Evolutionary conservation across 2,329 filamentous ascomycete species (phyloP).

Genomic region (Diaporthe australafricana): DNA sequence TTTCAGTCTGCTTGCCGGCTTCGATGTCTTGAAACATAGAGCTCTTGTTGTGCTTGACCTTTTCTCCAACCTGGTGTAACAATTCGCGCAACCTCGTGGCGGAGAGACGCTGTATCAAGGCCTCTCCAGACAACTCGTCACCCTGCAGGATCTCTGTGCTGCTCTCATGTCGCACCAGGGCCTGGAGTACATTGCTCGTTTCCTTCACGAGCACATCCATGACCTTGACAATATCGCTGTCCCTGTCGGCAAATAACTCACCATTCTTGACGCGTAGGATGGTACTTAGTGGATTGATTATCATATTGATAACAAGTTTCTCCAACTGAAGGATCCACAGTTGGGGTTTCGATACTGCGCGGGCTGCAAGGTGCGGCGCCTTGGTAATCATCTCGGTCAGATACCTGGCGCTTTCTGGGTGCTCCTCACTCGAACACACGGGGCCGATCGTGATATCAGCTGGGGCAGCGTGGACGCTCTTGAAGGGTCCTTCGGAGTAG

Average conservation of each 20-base stretch:
- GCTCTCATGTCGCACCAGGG: constrained; percentile 71
- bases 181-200: constrained; percentile 77
- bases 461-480: constrained; percentile 63
- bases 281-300: constrained; percentile 88
- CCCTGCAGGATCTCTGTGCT: constrained; percentile 51
- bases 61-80: constrained; percentile 59
- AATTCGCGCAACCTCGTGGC: constrained; percentile 54
- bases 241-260: constrained; percentile 72
- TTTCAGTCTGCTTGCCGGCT: constrained; percentile 64
- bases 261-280: constrained; percentile 84
- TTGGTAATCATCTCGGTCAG: constrained; percentile 55
- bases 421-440: constrained; percentile 49
- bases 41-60: constrained; percentile 66
- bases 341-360: constrained; percentile 53
- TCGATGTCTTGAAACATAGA: constrained; percentile 72
- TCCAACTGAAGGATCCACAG: constrained; percentile 79
- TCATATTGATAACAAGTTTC: constrained; percentile 83
- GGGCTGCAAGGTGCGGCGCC: constrained; percentile 57
- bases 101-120: constrained; percentile 57
- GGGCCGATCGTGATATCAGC: constrained; percentile 61
- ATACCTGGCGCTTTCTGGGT: constrained; percentile 44
- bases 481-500: constrained; percentile 61
- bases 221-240: constrained; percentile 62
- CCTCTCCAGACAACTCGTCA: constrained; percentile 29
- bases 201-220: constrained; percentile 81